Evolutionary conservation across 352 stramenopile genomes (phyloP).

Genomic region (Phytophthora foliorum): DNA sequence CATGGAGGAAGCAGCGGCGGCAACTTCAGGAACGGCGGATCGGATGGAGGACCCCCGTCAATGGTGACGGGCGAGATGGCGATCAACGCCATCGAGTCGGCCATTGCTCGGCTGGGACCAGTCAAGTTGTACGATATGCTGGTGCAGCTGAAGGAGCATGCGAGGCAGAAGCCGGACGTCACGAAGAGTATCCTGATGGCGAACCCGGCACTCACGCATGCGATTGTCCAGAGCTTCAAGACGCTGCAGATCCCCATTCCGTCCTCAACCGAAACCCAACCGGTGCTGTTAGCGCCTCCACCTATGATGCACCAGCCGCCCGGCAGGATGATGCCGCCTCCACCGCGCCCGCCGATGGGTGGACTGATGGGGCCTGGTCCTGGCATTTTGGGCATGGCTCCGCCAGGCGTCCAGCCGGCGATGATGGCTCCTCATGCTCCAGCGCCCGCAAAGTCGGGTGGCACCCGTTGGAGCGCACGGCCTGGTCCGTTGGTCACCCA

Average conservation of each 20-base stretch:
- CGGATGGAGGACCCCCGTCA: slow-evolving; percentile 33
- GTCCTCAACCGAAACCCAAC: slow-evolving; percentile 57
- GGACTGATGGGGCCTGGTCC: slow-evolving; percentile 40
- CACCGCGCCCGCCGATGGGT: slow-evolving; percentile 42
- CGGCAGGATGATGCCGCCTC: slow-evolving; percentile 48
- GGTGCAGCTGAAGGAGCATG: slow-evolving; percentile 80
- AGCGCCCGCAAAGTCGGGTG: slow-evolving; percentile 50
- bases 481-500: slow-evolving; percentile 56
- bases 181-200: slow-evolving; percentile 81
- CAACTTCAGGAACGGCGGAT: slow-evolving; percentile 34
- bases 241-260: slow-evolving; percentile 86
- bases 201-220: slow-evolving; percentile 85
- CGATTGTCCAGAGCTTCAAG: slow-evolving; percentile 89
- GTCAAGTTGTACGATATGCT: slow-evolving; percentile 91
- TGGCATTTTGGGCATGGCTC: slow-evolving; percentile 62
- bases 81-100: slow-evolving; percentile 83
- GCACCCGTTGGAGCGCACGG: slow-evolving; percentile 76
- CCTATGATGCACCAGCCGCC: slow-evolving; percentile 46
- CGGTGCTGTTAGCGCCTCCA: slow-evolving; percentile 56
- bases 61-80: slow-evolving; percentile 80
- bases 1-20: slow-evolving; percentile 35
- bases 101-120: slow-evolving; percentile 71
- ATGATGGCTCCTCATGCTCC: slow-evolving; percentile 41
- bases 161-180: slow-evolving; percentile 75
- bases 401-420: slow-evolving; percentile 27